Evolutionary conservation across 2,329 filamentous ascomycete genomes (phyloP).

Genomic region (Emmonsiellopsis sp.): DNA sequence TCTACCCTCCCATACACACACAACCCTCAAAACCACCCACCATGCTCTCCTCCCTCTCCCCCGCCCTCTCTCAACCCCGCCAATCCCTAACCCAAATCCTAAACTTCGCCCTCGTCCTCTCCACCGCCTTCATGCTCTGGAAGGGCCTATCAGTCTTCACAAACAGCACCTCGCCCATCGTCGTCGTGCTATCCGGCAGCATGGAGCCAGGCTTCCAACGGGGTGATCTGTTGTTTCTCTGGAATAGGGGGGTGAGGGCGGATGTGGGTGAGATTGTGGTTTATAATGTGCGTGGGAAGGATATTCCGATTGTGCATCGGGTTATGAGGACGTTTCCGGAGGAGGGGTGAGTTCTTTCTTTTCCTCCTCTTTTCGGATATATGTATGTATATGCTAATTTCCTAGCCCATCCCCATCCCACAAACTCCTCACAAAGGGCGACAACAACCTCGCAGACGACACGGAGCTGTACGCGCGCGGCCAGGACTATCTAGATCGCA

Average conservation of each 20-base stretch:
- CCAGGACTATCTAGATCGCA: constrained; percentile 75
- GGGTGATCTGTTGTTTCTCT: constrained; percentile 55
- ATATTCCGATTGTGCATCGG: constrained; percentile 95
- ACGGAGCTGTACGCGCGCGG: constrained; percentile 80
- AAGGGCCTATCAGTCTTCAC: constrained; percentile 75
- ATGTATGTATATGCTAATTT: background rate
- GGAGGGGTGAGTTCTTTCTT: constrained; percentile 9
- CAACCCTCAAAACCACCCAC: constrained; percentile 21
- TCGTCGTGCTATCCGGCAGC: constrained; percentile 57
- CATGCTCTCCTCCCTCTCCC: constrained; percentile 60
- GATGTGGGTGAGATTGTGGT: constrained; percentile 66
- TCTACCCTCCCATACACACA: constrained; percentile 25
- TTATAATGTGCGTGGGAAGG: constrained; percentile 82
- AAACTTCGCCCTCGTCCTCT: constrained; percentile 84
- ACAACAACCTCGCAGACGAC: constrained; percentile 92
- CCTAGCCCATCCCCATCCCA: constrained; percentile 17
- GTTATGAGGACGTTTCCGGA: constrained; percentile 62
- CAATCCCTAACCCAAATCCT: constrained; percentile 73
- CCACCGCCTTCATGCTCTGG: constrained; percentile 92
- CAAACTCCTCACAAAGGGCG: constrained; percentile 85
- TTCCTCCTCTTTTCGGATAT: background rate
- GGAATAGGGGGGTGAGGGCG: constrained; percentile 53
- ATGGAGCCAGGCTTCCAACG: constrained; percentile 62
- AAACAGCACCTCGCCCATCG: constrained; percentile 62
- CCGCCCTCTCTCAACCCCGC: constrained; percentile 57